Evolutionary conservation across 257 asterid genomes (phyloP), one percentile per base, ranked within the genome.

Genomic region (Solanum sitiens): DNA sequence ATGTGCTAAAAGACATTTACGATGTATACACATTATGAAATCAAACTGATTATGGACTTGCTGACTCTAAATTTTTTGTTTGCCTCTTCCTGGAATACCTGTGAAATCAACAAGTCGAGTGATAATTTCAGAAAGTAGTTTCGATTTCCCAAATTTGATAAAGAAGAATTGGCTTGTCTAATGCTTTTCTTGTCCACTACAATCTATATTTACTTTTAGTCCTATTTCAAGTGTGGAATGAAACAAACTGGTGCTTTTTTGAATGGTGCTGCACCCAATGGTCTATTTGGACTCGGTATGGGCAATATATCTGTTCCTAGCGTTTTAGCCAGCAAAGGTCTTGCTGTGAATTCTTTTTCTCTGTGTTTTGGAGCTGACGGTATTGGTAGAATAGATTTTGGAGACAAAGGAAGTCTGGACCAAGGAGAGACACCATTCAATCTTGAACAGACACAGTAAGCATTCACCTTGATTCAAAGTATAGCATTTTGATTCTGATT

Each of bases 301-400:
- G 95, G 92, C 87, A 87, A 85, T 73, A 45, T 91, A 67, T 97
- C 99, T 1, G 97, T 97, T 83, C 99, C 99, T 35, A 97, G 98
- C 92, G 89, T 89, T 30, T 91, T 96, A 92, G 98, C 99, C 32
- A 90, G 83, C 86, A 92, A 92, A 87, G 98, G 99, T 35, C 92
- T 97, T 11, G 91, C 95, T 15, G 94, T 97, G 32, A 94, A 97
- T 91, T 96, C 99, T 37, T 97, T 97, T 92, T 96, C 98, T 50
- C 95, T 97, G 99, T 97, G 99, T 89, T 97, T 97, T 75, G 96
- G 98, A 18, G 90, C 87, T 20, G 95, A 96, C 88, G 97, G 95
- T 84, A 25, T 93, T 39, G 99, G 99, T 89, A 94, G 99, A 91
- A 96, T 97, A 18, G 94, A 92, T 18, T 95, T 97, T 86, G 99